A percentile compares a stretch with the other conserved stretches of the same genome.
Evolutionary conservation across 352 stramenopile genomes (phyloP).

Genomic region (Peronospora farinosa): DNA sequence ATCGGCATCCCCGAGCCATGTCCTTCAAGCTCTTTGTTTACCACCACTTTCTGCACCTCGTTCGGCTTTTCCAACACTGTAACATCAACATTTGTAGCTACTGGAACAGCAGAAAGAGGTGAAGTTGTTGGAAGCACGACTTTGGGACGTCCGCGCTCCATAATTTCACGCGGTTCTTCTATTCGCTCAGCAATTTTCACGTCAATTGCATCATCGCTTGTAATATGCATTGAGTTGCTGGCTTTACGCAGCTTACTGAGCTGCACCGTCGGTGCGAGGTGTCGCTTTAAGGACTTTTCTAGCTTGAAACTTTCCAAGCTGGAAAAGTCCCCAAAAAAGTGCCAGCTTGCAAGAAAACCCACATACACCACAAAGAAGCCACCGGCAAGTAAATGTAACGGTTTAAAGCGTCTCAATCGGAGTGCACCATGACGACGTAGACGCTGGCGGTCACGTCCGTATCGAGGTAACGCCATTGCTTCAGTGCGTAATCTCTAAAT

Average conservation of each 20-base stretch:
- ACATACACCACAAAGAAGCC: constrained; percentile 28
- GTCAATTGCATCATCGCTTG: constrained; percentile 17
- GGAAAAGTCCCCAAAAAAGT: constrained; percentile 17
- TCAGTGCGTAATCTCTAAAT: neutral
- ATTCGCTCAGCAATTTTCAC: constrained; percentile 15
- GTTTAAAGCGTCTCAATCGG: constrained; percentile 12
- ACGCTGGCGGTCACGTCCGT: constrained; percentile 19
- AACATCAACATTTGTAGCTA: constrained; percentile 3
- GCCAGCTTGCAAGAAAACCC: constrained; percentile 24
- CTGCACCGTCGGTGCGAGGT: constrained; percentile 15
- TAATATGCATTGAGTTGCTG: constrained; percentile 9
- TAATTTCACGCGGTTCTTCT: constrained; percentile 16
- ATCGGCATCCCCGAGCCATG: constrained; percentile 19
- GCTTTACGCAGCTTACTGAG: constrained; percentile 30
- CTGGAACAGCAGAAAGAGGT: constrained; percentile 5
- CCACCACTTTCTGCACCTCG: constrained; percentile 7
- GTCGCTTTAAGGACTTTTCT: too few species aligned
- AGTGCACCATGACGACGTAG: constrained; percentile 9
- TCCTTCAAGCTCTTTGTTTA: constrained; percentile 14
- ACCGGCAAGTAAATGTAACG: constrained; percentile 14
- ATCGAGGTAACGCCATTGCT: constrained; percentile 21
- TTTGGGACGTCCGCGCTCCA: constrained; percentile 20
- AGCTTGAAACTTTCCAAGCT: constrained; percentile 9
- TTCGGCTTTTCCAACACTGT: constrained; percentile 4
- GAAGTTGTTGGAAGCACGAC: constrained; percentile 19